Evolutionary conservation across 2,329 filamentous ascomycete genomes (phyloP).

Genomic region (Xylariaceae sp.): DNA sequence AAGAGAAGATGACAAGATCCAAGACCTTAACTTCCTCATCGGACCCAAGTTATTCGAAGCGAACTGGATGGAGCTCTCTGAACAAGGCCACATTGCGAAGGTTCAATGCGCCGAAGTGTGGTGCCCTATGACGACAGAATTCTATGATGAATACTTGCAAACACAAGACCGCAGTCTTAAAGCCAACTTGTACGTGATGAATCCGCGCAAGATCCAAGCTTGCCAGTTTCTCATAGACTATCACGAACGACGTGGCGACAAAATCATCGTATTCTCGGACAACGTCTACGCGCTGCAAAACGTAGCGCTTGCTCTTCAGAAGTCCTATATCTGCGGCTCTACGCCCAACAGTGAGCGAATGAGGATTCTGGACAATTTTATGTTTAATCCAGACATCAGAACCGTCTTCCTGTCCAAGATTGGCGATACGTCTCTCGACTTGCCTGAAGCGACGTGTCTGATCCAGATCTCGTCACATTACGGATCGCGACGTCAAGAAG

Average conservation of each 20-base stretch:
- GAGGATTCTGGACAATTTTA: slow-evolving; percentile 87
- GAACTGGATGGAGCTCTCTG: slow-evolving; percentile 98
- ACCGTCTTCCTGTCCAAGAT: slow-evolving; percentile 97
- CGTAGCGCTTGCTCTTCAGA: slow-evolving; percentile 78
- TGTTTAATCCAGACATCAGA: slow-evolving; percentile 83
- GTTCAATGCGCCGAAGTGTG: slow-evolving; percentile 98
- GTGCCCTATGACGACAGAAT: slow-evolving; percentile 99
- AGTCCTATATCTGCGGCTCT: slow-evolving; percentile 86
- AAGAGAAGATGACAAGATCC: slow-evolving; percentile 97
- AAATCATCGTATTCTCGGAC: slow-evolving; percentile 97
- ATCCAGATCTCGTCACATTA: slow-evolving; percentile 98
- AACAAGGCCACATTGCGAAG: slow-evolving; percentile 93
- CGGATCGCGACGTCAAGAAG: slow-evolving; percentile 92
- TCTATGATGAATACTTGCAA: slow-evolving; percentile 88
- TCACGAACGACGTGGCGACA: slow-evolving; percentile 90
- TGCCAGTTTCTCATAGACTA: slow-evolving; percentile 98
- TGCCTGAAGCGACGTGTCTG: slow-evolving; percentile 92
- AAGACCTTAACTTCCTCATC: slow-evolving; percentile 94
- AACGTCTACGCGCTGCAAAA: slow-evolving; percentile 89
- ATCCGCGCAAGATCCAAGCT: slow-evolving; percentile 92
- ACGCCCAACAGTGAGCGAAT: slow-evolving; percentile 83
- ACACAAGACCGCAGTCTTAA: slow-evolving; percentile 33
- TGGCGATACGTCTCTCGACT: slow-evolving; percentile 93
- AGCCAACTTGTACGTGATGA: slow-evolving; percentile 81
- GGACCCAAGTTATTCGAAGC: slow-evolving; percentile 97